Evolutionary conservation across 148 eudicot species (phyloP).

Genomic region (Rhododendron griersonianum): DNA sequence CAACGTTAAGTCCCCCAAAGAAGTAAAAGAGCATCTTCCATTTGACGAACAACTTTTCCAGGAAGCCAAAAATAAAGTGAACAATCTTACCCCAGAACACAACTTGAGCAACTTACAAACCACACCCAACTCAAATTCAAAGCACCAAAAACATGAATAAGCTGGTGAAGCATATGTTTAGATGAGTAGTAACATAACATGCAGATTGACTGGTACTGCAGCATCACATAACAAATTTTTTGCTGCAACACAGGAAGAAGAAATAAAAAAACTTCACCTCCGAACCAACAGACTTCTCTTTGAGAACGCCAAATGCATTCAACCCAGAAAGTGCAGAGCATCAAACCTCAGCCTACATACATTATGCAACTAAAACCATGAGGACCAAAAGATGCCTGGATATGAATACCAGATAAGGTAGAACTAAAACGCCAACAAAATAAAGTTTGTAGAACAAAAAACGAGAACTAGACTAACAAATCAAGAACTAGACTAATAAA

Average conservation of each 20-base stretch:
- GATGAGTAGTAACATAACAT: background rate
- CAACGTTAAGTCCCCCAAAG: background rate
- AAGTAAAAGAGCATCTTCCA: no score
- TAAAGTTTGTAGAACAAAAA: background rate
- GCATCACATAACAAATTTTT: background rate
- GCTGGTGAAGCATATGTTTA: no score
- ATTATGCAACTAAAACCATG: background rate
- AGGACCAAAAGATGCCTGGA: background rate
- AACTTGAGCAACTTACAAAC: background rate
- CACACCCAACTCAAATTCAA: background rate
- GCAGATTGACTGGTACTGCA: background rate
- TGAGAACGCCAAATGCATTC: constrained; percentile 43
- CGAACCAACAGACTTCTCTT: constrained; percentile 31
- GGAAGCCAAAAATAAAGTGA: background rate
- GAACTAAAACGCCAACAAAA: background rate
- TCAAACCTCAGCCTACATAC: constrained; percentile 58
- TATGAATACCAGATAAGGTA: background rate
- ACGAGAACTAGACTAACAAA: background rate
- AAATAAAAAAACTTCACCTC: constrained; percentile 32
- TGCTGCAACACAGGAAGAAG: background rate
- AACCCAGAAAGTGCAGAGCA: constrained; percentile 49
- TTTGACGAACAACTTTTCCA: no score
- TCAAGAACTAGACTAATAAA: background rate
- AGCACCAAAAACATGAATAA: no score
- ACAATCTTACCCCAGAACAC: background rate